Base-by-base conservation (phyloP, 441 rosid genomes). In the Caryocar brasiliense region DNA sequence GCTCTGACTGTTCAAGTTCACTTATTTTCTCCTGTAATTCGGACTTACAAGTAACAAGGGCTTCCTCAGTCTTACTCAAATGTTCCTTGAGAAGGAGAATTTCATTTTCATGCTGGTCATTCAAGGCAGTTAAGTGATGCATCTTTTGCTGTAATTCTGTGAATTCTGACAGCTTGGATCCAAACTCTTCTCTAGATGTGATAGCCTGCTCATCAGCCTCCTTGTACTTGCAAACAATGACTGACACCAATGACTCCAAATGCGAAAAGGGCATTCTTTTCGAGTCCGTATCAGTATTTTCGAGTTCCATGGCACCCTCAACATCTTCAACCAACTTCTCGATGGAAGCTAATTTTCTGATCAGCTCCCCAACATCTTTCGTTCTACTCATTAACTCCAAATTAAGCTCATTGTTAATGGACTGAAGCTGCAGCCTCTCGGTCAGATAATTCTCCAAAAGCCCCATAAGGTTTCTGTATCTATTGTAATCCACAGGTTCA, bases 1-100 rank as follows among this genome's bases (percentile, higher is more conserved):
- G 96, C 72, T 90, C 99, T 46, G 98, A 83, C 62, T 73, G 95
- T 64, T 80, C 90, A 58, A 87, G 76, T 61, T 90, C 99, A 59
- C 57, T 61, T 38, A 58, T 64, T 64, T 83, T 94, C 52, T 72
- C 85, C 62, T 63, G 80, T 33, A 83, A 74, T 59, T 82, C 82
- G 54, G 81, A 70, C 46, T 40, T 77, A 45, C 58, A 41, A 58
- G 67, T 66, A 47, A 32, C 28, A 74, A 83, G 71, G 24, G 79
- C 79, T 66, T 78, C 88, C 62, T 85, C 85, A 25, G 79, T 75
- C 66, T 69, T 78, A 24, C 64, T 61, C 54, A 83, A 49, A 49
- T 61, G 71, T 66, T 68, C 93, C 57, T 65, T 80, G 23, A 94
- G 80, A 62, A 56, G 58, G 58, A 58, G 63, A 32, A 77, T 72